Evolutionary conservation across 805 yeast genomes (phyloP).

Genomic region (Ogataea pini): DNA sequence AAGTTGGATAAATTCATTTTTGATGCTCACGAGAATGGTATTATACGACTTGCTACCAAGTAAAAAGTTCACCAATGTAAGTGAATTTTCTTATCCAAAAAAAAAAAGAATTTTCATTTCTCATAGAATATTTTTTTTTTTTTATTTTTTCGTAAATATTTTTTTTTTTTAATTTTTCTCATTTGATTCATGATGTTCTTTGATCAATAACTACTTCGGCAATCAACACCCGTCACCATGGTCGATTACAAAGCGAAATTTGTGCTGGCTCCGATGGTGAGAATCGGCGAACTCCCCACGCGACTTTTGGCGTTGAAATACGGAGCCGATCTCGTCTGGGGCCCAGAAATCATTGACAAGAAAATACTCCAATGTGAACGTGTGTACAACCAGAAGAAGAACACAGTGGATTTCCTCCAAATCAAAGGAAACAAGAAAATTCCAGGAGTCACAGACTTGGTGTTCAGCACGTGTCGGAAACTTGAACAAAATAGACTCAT

Average conservation of each 20-base stretch:
- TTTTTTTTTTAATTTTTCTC: neutral
- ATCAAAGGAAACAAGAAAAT: conserved; percentile 42
- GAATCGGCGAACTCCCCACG: conserved; percentile 93
- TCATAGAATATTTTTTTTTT: neutral
- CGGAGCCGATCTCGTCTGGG: conserved; percentile 97
- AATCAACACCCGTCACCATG: conserved; percentile 37
- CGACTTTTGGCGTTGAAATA: conserved; percentile 74
- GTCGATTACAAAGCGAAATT: conserved; percentile 73
- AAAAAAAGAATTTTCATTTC: no score
- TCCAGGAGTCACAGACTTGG: conserved; percentile 51
- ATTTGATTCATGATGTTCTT: neutral
- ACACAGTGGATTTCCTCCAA: conserved; percentile 60
- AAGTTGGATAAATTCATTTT: no score
- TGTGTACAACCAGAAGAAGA: conserved; percentile 52
- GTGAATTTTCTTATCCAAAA: no score
- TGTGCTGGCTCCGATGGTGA: conserved; percentile 94
- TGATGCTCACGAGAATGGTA: no score
- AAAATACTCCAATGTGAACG: conserved; percentile 74
- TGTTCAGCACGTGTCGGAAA: conserved; percentile 68
- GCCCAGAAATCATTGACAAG: conserved; percentile 91
- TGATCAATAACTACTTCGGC: neutral
- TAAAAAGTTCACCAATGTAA: no score
- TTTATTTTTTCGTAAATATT: conserved; percentile 1
- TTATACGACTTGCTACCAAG: no score
- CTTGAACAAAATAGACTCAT: conserved; percentile 68